Evolutionary conservation across 768 basidiomycete species (phyloP).

Genomic region (Termitomyces sp.): DNA sequence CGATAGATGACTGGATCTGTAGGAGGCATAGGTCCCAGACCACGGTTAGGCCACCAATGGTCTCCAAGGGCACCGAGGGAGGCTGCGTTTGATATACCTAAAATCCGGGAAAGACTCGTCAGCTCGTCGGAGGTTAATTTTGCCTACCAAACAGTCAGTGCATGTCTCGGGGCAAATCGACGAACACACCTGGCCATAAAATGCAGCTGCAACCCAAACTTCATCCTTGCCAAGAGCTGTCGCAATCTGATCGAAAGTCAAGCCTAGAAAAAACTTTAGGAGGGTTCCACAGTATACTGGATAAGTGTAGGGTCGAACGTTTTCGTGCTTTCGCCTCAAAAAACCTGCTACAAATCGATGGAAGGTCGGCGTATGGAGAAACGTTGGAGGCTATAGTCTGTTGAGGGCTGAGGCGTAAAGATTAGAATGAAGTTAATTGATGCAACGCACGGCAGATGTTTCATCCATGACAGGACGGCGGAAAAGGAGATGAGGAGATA

Average conservation of each 20-base stretch:
- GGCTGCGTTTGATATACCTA: conserved; percentile 38
- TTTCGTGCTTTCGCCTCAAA: conserved; percentile 66
- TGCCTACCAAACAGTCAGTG: conserved; percentile 36
- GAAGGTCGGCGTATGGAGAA: conserved; percentile 44
- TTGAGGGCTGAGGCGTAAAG: neutral
- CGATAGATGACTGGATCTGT: conserved; percentile 79
- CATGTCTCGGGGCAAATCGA: neutral
- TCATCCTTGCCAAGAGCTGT: conserved; percentile 66
- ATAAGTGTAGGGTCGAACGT: conserved; percentile 27
- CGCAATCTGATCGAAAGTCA: conserved; percentile 68
- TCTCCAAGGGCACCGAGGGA: conserved; percentile 46
- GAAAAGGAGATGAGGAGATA: neutral
- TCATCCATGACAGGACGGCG: conserved; percentile 28
- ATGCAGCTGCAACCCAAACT: conserved; percentile 77
- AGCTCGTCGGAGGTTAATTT: conserved; percentile 63
- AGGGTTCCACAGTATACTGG: neutral
- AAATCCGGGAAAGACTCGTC: conserved; percentile 38
- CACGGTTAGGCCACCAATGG: conserved; percentile 75
- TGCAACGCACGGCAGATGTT: conserved; percentile 13
- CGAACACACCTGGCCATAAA: conserved; percentile 65
- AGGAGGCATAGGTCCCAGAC: conserved; percentile 64
- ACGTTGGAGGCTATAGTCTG: conserved; percentile 39
- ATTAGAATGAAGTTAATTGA: neutral
- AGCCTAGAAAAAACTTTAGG: conserved; percentile 28
- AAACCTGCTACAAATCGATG: conserved; percentile 41